Evolutionary conservation across 192 early-diverging fungal species (phyloP), one percentile per base, ranked within the genome.

Genomic region (Diversispora eburnea): DNA sequence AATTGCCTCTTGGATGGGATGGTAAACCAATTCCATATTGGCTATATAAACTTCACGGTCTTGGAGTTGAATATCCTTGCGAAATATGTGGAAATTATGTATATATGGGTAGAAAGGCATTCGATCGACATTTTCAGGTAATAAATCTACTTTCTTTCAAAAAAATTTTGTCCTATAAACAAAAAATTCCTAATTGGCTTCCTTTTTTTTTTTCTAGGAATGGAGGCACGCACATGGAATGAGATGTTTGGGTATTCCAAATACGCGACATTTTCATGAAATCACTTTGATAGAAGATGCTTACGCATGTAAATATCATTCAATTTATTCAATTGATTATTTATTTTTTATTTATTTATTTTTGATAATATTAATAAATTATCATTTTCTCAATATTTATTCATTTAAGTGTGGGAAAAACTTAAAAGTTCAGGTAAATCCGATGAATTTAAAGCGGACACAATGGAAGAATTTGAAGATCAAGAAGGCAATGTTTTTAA

Each of bases 1-100:
- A 98, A 68, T 77, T 99, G 58, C 95, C 95, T 2, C 77, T 99
- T 64, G 97, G 95, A 12, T 98, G 94, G 94, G 97, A 99, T 77
- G 97, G 95, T 47, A 99, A 99, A 78, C 97, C 95, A 19, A 99
- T 99, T 81, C 96, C 96, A 19, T 99, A 93, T 78, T 99, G 97
- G 97, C 83, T 99, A 42, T 99, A 94, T 87, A 98, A 97, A 81
- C 84, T 99, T 60, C 97, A 98, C 76, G 97, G 97, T 5, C 81
- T 99, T 65, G 94, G 94, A 12, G 91, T 95, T 42, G 92, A 96
- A 74, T 97, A 97, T 75, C 84, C 91, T 1, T 99, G 97, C 77
- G 95, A 99, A 82, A 96, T 99, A 67, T 99, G 97, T 76, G 97
- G 95, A 42, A 94, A 95, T 73, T 90, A 89, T 65, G 86, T 94